These are phyloP conservation scores for Russula virescens DNA, from an alignment of 768 basidiomycete genomes.

Conservation along the genomic window DNA sequence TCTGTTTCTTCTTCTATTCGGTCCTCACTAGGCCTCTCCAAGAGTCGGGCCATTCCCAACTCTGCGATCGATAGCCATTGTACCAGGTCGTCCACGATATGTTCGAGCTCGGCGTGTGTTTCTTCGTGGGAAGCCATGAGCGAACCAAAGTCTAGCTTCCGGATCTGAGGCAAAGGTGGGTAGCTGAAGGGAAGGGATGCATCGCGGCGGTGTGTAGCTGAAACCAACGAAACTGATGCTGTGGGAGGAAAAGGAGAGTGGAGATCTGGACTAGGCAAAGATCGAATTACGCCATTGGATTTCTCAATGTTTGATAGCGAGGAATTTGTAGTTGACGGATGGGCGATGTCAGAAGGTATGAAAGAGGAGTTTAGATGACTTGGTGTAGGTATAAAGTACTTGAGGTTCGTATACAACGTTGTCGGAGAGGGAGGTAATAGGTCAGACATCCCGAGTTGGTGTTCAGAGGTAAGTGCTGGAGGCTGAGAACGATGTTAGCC, in stretches of 20 bases:
- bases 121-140: conserved; percentile 49
- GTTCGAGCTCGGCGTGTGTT: conserved; percentile 63
- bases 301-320: not conserved
- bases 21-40: conserved; percentile 48
- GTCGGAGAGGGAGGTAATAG: conserved; percentile 72
- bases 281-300: not conserved
- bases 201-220: conserved; percentile 26
- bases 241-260: conserved; percentile 8
- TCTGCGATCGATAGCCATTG: conserved; percentile 75
- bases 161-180: conserved; percentile 38
- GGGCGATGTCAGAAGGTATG: conserved; percentile 26
- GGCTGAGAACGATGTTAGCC: conserved; percentile 36
- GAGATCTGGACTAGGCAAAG: conserved; percentile 10
- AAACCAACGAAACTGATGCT: conserved; percentile 21
- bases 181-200: conserved; percentile 22
- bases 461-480: conserved; percentile 61
- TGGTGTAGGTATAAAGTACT: conserved; percentile 37
- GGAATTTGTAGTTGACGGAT: conserved; percentile 3
- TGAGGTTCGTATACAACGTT: conserved; percentile 35
- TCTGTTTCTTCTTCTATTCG: conserved; percentile 65
- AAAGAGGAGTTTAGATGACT: conserved; percentile 32
- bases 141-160: conserved; percentile 63
- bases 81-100: conserved; percentile 67
- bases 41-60: conserved; percentile 57
- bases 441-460: conserved; percentile 62